Conservation (phyloP, 495 filamentous ascomycete genomes). For the Mytilinidion resinicola region DNA sequence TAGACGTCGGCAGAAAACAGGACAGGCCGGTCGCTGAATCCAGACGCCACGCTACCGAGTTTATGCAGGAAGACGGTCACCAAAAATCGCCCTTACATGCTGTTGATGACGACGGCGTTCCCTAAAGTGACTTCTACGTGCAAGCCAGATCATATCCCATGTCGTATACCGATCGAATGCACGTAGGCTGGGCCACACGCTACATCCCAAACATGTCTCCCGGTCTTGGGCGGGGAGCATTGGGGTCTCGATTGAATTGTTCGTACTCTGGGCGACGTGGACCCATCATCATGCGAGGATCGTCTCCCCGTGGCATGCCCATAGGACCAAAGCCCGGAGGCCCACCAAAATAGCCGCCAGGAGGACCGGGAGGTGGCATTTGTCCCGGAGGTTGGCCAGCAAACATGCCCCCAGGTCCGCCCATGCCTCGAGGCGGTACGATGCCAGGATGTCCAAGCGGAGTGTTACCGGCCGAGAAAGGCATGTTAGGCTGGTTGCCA, state of each 20-base stretch:
- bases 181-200: neutral
- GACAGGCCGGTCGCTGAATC: neutral
- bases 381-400: slow-evolving; percentile 8
- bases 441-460: slow-evolving; percentile 25
- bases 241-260: slow-evolving; percentile 6
- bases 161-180: neutral
- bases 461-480: slow-evolving; percentile 21
- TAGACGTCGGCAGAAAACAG: neutral
- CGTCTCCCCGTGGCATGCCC: slow-evolving; percentile 16
- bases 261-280: slow-evolving; percentile 8
- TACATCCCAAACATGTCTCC: neutral
- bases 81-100: neutral
- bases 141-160: neutral
- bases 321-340: slow-evolving; percentile 10
- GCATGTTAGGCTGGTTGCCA: slow-evolving; percentile 13
- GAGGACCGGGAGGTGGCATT: slow-evolving; percentile 16
- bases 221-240: neutral
- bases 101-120: neutral
- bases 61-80: neutral
- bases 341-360: slow-evolving; percentile 23
- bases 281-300: slow-evolving; percentile 26
- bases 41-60: neutral
- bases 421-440: slow-evolving; percentile 13
- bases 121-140: neutral
- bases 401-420: slow-evolving; percentile 11